phyloP scores from a whole-genome alignment of 116 monocot species.

The Iris pallida region DNA sequence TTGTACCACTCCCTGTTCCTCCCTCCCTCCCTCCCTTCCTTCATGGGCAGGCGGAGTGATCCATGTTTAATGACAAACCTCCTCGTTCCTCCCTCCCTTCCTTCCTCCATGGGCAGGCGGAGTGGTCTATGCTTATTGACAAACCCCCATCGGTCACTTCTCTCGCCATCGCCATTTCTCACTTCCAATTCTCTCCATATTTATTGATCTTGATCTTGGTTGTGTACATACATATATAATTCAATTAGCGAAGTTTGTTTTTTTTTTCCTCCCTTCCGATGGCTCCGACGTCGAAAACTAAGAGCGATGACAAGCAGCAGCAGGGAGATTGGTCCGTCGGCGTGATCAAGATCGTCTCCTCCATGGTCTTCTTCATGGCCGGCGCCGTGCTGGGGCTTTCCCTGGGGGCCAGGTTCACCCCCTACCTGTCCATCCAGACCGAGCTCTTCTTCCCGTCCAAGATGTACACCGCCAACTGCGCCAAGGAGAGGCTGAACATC shows the following conservation, averaged over 20 bases:
- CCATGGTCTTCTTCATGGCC: conserved; percentile 53
- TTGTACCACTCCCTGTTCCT: neutral
- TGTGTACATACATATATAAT: no score
- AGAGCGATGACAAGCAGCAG: conserved; percentile 21
- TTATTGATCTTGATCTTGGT: no score
- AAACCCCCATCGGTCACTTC: no score
- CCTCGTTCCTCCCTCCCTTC: neutral
- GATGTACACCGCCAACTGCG: conserved; percentile 30
- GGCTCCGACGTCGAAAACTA: conserved; percentile 12
- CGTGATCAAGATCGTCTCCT: conserved; percentile 43
- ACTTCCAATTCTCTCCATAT: no score
- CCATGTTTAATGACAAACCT: no score
- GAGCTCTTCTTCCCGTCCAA: conserved; percentile 45
- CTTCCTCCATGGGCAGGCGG: no score
- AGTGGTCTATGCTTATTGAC: no score
- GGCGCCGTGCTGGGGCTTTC: conserved; percentile 52
- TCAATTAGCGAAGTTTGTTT: neutral
- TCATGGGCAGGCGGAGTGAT: no score
- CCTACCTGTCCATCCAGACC: conserved; percentile 25
- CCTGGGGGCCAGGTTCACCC: conserved; percentile 24
- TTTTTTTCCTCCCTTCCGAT: no score
- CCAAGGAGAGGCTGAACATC: conserved; percentile 21
- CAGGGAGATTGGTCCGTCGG: conserved; percentile 40
- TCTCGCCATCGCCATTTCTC: no score
- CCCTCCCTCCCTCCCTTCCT: neutral